Conservation (phyloP, 2,329 filamentous ascomycete species). For the Rutstroemia sp. region DNA sequence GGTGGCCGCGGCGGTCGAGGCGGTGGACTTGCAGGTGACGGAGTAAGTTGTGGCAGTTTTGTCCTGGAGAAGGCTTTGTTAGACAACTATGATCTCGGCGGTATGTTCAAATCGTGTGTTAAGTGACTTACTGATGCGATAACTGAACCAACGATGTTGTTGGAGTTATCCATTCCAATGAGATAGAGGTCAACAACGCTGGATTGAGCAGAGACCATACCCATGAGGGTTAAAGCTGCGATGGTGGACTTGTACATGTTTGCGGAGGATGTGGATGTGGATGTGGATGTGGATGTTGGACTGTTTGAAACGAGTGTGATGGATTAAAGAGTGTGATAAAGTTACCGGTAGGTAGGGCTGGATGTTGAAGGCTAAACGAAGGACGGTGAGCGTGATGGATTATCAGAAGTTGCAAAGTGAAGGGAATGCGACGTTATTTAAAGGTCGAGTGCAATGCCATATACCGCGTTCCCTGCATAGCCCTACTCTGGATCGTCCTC, state of each 20-base stretch:
- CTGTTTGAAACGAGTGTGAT: background rate
- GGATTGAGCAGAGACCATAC: background rate
- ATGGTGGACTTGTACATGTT: conserved; percentile 8
- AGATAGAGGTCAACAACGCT: background rate
- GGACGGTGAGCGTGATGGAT: too few relatives aligned
- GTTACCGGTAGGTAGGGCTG: background rate
- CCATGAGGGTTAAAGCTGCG: background rate
- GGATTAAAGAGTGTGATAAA: too few relatives aligned
- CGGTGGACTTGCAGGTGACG: background rate
- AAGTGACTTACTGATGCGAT: conserved; percentile 2
- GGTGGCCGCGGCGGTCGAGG: conserved; percentile 11
- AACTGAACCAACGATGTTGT: conserved; percentile 1
- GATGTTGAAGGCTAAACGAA: too few relatives aligned
- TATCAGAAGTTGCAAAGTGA: too few relatives aligned
- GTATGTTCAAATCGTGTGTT: background rate
- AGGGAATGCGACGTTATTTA: too few relatives aligned
- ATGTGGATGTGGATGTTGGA: background rate
- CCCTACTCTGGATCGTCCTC: too few relatives aligned
- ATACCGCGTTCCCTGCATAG: too few relatives aligned
- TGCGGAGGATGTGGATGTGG: background rate
- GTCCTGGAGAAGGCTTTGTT: conserved; percentile 10
- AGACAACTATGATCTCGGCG: background rate
- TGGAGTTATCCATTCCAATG: background rate
- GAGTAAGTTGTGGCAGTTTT: conserved; percentile 10
- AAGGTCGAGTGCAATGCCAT: too few relatives aligned